Conservation (phyloP, 2,329 filamentous ascomycete genomes). For the Aspergillus jensenii region DNA sequence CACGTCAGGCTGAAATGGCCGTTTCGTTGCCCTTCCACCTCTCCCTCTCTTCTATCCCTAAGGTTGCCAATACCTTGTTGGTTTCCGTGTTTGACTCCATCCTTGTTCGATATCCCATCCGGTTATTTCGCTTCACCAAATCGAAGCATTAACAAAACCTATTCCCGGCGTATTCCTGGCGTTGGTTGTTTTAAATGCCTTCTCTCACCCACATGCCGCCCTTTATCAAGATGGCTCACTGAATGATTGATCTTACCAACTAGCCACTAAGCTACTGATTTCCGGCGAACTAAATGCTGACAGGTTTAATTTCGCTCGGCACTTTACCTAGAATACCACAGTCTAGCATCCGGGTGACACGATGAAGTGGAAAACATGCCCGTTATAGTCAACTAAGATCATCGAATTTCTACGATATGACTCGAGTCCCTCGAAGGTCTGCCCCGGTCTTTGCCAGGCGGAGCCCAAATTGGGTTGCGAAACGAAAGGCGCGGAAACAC, state of each 20-base stretch:
- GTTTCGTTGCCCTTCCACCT: constrained; percentile 14
- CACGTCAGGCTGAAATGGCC: constrained; percentile 24
- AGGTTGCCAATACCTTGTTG: neutral
- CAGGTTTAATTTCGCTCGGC: neutral
- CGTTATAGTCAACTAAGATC: constrained; percentile 20
- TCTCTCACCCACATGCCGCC: neutral
- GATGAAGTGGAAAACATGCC: constrained; percentile 19
- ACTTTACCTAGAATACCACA: neutral
- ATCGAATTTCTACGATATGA: constrained; percentile 31
- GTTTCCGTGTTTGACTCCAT: neutral
- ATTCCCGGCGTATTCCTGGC: neutral
- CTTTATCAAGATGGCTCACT: neutral
- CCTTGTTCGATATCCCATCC: neutral
- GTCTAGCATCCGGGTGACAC: constrained; percentile 17
- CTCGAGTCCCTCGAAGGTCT: constrained; percentile 35
- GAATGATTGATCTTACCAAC: neutral
- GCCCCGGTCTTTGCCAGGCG: constrained; percentile 35
- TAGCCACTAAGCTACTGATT: neutral
- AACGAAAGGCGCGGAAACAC: constrained; percentile 45
- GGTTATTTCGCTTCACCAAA: neutral
- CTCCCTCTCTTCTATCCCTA: constrained; percentile 3
- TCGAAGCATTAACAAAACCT: neutral
- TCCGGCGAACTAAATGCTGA: neutral
- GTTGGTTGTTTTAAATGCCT: neutral
- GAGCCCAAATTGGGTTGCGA: constrained; percentile 32